Percentiles rank a stretch among this genome's conserved stretches.
phyloP scores from a whole-genome alignment of 345 rosid genomes.

The Murraya paniculata region DNA sequence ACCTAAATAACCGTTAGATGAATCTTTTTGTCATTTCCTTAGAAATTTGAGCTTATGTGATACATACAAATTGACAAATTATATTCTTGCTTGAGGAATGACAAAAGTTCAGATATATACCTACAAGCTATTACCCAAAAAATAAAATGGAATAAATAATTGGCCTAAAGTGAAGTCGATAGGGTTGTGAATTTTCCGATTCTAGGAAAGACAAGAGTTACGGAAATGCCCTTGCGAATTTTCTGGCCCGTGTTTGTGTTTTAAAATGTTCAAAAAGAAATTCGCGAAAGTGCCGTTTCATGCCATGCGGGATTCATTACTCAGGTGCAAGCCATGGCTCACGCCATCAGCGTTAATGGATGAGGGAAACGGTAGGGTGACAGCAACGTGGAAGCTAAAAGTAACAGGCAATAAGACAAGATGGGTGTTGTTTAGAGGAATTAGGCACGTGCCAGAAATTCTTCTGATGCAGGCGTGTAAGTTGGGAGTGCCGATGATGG shows the following conservation, averaged over 20 bases:
- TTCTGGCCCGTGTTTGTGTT: neutral
- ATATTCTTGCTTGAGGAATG: neutral
- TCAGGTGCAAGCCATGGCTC: neutral
- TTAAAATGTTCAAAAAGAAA: neutral
- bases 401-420: neutral
- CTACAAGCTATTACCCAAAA: neutral
- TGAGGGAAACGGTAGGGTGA: neutral
- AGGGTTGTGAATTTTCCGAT: constrained; percentile 8
- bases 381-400: neutral
- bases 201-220: neutral
- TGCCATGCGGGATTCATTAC: neutral
- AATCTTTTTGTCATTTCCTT: neutral
- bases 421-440: neutral
- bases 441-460: neutral
- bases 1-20: too few relatives aligned
- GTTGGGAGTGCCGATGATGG: neutral
- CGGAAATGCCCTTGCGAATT: neutral
- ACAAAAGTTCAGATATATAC: neutral
- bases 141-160: neutral
- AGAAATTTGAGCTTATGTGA: neutral
- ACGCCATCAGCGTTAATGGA: neutral
- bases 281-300: neutral
- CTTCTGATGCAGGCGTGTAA: neutral
- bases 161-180: constrained; percentile 6
- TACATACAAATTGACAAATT: neutral